A percentile compares a stretch with the other conserved stretches of the same genome.
These are phyloP conservation scores for Fusarium sp. DNA, from an alignment of 2,329 filamentous ascomycete species.

Conservation along the genomic window DNA sequence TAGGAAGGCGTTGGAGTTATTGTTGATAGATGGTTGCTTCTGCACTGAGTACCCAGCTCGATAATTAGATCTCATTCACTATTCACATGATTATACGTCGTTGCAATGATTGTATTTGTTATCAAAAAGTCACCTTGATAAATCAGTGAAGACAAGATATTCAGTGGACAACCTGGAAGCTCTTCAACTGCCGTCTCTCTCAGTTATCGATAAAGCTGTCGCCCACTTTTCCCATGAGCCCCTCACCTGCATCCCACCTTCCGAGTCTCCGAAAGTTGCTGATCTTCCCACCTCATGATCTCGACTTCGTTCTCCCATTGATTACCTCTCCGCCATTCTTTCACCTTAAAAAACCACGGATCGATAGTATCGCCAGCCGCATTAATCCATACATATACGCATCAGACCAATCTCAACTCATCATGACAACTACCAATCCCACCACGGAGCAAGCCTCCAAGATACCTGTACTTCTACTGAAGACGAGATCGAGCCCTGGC, in stretches of 20 bases:
- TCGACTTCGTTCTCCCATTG: conserved; percentile 12
- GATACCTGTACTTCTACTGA: conserved; percentile 74
- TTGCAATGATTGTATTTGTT: background rate
- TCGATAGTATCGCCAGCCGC: background rate
- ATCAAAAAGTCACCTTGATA: background rate
- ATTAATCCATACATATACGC: background rate
- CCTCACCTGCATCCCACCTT: conserved; percentile 20
- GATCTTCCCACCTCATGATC: conserved; percentile 31
- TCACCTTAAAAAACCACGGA: background rate
- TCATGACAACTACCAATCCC: conserved; percentile 22
- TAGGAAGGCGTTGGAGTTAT: background rate
- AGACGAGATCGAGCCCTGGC: conserved; percentile 77
- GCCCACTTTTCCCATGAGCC: conserved; percentile 33
- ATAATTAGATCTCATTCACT: background rate
- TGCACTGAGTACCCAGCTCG: background rate
- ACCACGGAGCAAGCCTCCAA: conserved; percentile 25
- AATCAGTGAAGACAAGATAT: background rate
- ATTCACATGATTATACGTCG: background rate
- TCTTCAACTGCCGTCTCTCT: background rate
- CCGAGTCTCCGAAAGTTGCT: conserved; percentile 33
- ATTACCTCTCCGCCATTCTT: background rate
- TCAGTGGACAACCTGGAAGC: background rate
- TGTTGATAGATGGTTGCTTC: background rate
- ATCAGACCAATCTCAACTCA: background rate
- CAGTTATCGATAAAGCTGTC: conserved; percentile 31